phyloP scores from a whole-genome alignment of 108 stramenopile species.

The Nitzschia sp. region DNA sequence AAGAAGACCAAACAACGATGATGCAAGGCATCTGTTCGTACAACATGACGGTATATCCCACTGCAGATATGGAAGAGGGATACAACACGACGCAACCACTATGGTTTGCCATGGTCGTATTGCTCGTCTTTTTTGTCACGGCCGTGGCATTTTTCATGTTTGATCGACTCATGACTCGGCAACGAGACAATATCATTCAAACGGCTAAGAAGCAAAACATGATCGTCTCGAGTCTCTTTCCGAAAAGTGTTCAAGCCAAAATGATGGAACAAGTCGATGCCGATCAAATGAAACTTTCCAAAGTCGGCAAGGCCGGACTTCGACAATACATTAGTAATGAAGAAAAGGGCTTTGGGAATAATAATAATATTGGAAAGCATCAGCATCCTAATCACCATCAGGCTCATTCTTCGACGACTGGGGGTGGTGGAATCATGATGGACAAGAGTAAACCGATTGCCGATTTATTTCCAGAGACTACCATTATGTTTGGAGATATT shows the following conservation, averaged over 20 bases:
- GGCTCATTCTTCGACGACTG: neutral
- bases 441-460: slow-evolving; percentile 20
- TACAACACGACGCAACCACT: neutral
- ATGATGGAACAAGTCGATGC: slow-evolving; percentile 6
- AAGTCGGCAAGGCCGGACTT: neutral
- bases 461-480: slow-evolving; percentile 20
- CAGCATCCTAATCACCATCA: neutral
- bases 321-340: slow-evolving; percentile 4
- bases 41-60: neutral
- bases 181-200: neutral
- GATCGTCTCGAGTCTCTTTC: slow-evolving; percentile 1
- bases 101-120: slow-evolving; percentile 2
- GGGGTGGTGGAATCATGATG: neutral
- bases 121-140: slow-evolving; percentile 4
- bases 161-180: slow-evolving; percentile 2
- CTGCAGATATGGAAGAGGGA: slow-evolving; percentile 7
- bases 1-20: too few relatives aligned
- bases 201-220: slow-evolving; percentile 5
- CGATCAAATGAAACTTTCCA: neutral
- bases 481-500: slow-evolving; percentile 31
- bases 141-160: slow-evolving; percentile 1
- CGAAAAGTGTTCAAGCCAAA: slow-evolving; percentile 9
- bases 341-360: neutral
- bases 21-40: neutral
- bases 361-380: too few relatives aligned